Base-by-base conservation (phyloP, 306 rosid genomes). In the Prunus davidiana region DNA sequence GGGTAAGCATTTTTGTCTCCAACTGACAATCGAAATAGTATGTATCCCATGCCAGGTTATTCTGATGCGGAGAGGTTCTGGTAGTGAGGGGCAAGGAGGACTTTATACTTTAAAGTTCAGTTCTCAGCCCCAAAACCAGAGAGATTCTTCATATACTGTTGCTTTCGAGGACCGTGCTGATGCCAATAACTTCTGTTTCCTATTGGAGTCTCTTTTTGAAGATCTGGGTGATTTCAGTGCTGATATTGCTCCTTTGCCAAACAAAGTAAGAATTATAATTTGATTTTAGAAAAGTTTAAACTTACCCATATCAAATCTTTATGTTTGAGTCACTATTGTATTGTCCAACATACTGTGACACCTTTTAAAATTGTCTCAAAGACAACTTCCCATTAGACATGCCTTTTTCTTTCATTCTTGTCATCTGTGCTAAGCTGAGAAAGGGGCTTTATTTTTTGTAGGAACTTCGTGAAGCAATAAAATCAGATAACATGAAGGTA, bases 81-180 rank as follows among this genome's bases (percentile, higher is more conserved):
- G 79, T 19, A 76, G 69, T 62, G 90, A 78, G 67, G 93, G 87
- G 72, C 67, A 69, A 55, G 85, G 78, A 28, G 93, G 90, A 73
- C 86, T 93, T 81, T 93, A 76, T 80, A 82, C 86, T 60, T 20
- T 93, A 72, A 84, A 81, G 77, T 52, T 60, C 74, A 57, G 80
- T 69, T 79, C 91, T 58, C 64, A 70, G 67, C 73, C 84, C 25
- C 83, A 20, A 64, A 86, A 84, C 49, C 82, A 57, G 64, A 72
- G 52, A 69, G 86, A 63, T 64, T 81, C 80, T 71, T 83, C 90
- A 47, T 90, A 85, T 77, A 82, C 86, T 11, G 88, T 94, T 76
- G 98, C 89, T 71, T 94, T 93, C 62, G 95, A 89, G 88, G 91
- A 93, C 78, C 90, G 77, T 2, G 76, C 64, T 24, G 97, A 93